These are phyloP conservation scores for Cyathus striatus DNA, from an alignment of 768 basidiomycete species.

Conservation along the genomic window DNA sequence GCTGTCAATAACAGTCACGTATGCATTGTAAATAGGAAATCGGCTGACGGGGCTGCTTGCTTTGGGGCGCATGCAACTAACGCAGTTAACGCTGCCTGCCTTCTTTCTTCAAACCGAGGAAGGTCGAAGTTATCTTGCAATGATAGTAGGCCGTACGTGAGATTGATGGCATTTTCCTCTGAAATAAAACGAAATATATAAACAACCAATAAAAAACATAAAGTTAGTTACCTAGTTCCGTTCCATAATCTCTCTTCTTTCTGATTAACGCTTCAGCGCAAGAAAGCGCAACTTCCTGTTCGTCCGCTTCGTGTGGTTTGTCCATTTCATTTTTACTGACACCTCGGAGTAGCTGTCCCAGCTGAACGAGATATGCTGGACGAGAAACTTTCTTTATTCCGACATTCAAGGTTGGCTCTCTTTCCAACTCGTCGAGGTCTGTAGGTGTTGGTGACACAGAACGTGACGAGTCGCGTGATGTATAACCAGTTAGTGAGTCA, in stretches of 20 bases:
- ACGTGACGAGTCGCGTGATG: slow-evolving; percentile 56
- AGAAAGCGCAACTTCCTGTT: slow-evolving; percentile 74
- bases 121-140: slow-evolving; percentile 86
- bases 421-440: slow-evolving; percentile 78
- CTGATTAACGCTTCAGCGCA: slow-evolving; percentile 81
- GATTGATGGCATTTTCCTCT: slow-evolving; percentile 90
- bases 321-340: slow-evolving; percentile 46
- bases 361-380: slow-evolving; percentile 88
- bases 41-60: slow-evolving; percentile 83
- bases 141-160: slow-evolving; percentile 66
- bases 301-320: slow-evolving; percentile 65
- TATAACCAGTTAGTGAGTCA: slow-evolving; percentile 81
- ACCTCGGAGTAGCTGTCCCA: slow-evolving; percentile 71
- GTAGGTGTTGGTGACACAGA: slow-evolving; percentile 78
- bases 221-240: slow-evolving; percentile 70
- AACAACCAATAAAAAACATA: neutral
- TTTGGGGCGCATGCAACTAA: slow-evolving; percentile 76
- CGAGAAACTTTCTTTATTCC: slow-evolving; percentile 64
- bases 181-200: slow-evolving; percentile 1
- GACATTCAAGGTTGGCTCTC: slow-evolving; percentile 76
- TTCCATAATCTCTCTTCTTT: slow-evolving; percentile 79
- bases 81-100: slow-evolving; percentile 75
- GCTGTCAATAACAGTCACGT: neutral
- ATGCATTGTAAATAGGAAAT: slow-evolving; percentile 25
- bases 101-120: slow-evolving; percentile 66